Base-by-base conservation (phyloP, 129 eudicot species). In the Smallanthus sonchifolius region DNA sequence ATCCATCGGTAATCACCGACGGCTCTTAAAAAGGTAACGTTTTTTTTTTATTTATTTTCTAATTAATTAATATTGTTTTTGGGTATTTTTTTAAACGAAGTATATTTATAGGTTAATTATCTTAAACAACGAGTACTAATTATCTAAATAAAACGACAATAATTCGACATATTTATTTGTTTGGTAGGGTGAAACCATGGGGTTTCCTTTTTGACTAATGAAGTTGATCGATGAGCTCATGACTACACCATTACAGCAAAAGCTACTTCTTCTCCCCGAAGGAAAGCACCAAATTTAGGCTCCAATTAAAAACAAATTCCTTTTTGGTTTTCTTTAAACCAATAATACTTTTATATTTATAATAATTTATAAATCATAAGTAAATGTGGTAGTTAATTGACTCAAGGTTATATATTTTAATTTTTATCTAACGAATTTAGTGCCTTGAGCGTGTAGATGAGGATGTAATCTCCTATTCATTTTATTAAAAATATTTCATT, bases 191-290 rank as follows among this genome's bases (percentile, higher is more conserved):
- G 36, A 55, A 76, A 67, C 61, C 38, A 52, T 28, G 74, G 75
- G 69, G 75, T 76, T 39, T 67, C 48, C 14, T 55, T 74, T 54
- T 76, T 76, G 80, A 76, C 75, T 69, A 76, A 67, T 42, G 67
- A 68, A 42, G 67, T 20, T 61, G 67, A 14, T 61, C 42, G 44
- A 32, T 80, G 74, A 80, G 80, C 57, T 80, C 68, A 69, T 63
- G 73, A 78, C 59, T 71, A 51, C 72, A 72, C 60, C 74, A 75
- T 55, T 55, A 73, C 71, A 77, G 66, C 66, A 80, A 87, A 87
- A 87, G 89, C 81, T 77, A 87, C 89, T 75, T 80, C 93, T 87
- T 87, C 87, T 72, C 30, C 75, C 69, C 85, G 86, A 87, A 87
- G 93, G 69, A 87, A 87, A 80, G 93, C 81, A 85, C 89, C 75